Percentiles rank a stretch among this genome's conserved stretches.
Evolutionary conservation across 2,329 filamentous ascomycete species (phyloP).

Genomic region (Aspergillus awamori): DNA sequence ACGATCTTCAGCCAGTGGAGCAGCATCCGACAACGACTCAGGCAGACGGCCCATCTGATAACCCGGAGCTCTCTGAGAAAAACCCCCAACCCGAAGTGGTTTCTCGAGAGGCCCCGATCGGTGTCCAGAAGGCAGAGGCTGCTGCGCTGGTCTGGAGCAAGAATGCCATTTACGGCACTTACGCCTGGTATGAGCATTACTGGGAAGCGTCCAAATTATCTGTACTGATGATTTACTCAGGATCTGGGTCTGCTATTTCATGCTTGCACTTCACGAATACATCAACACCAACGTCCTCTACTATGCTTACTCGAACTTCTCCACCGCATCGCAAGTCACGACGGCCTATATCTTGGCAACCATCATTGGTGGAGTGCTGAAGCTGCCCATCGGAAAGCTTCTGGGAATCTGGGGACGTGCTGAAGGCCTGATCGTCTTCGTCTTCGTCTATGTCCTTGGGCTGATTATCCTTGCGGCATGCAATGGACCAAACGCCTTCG

Average conservation of each 20-base stretch:
- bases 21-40: not conserved
- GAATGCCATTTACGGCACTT: constrained; percentile 34
- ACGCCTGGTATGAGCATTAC: constrained; percentile 30
- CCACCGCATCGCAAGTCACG: constrained; percentile 52
- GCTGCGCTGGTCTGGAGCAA: constrained; percentile 51
- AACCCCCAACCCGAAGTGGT: constrained; percentile 1
- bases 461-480: constrained; percentile 66
- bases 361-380: constrained; percentile 61
- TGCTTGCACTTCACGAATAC: constrained; percentile 49
- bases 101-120: constrained; percentile 19
- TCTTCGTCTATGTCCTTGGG: constrained; percentile 51
- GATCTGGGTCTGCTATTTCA: constrained; percentile 53
- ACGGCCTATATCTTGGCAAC: constrained; percentile 59
- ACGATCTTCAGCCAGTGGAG: not conserved
- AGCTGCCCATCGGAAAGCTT: constrained; percentile 64
- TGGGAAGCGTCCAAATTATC: not conserved
- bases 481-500: constrained; percentile 63
- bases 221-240: constrained; percentile 28
- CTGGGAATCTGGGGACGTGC: constrained; percentile 66
- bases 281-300: constrained; percentile 50
- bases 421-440: constrained; percentile 58
- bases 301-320: constrained; percentile 57
- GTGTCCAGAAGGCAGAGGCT: constrained; percentile 51
- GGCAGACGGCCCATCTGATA: not conserved
- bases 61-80: not conserved